Evolutionary conservation across 163 green algal species (phyloP).

Genomic region (Picocystis sp.): DNA sequence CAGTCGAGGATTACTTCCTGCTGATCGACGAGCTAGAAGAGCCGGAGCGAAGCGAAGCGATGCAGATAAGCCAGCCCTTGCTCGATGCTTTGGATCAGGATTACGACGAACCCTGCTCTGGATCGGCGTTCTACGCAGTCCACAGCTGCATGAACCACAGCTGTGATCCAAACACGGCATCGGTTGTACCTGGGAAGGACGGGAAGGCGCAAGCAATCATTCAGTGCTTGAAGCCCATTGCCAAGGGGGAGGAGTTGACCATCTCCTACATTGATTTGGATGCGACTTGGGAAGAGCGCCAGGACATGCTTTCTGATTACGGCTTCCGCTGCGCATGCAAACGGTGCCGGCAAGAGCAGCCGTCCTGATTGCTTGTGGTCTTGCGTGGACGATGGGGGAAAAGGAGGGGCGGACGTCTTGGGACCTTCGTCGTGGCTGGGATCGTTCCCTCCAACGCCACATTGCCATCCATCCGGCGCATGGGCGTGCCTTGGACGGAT

Average conservation of each 20-base stretch:
- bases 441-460: no score
- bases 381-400: no score
- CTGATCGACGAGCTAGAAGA: constrained; percentile 22
- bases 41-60: constrained; percentile 8
- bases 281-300: constrained; percentile 23
- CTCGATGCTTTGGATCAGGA: constrained; percentile 22
- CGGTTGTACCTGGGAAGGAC: constrained; percentile 22
- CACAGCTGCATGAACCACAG: constrained; percentile 80
- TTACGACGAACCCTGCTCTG: constrained; percentile 28
- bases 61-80: constrained; percentile 26
- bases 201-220: constrained; percentile 26
- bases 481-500: no score
- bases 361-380: neutral
- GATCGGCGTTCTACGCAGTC: constrained; percentile 55
- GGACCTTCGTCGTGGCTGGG: no score
- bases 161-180: constrained; percentile 39
- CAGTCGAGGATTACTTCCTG: constrained; percentile 49
- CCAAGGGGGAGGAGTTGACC: constrained; percentile 44
- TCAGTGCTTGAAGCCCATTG: constrained; percentile 31
- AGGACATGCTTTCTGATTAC: constrained; percentile 51
- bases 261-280: constrained; percentile 36
- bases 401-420: no score
- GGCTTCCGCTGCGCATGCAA: constrained; percentile 56
- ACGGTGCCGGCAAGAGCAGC: constrained; percentile 12
- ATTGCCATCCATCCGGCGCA: no score